Evolutionary conservation across 306 rosid species (phyloP), one percentile per base, ranked within the genome.

Genomic region (Acacia confusa): DNA sequence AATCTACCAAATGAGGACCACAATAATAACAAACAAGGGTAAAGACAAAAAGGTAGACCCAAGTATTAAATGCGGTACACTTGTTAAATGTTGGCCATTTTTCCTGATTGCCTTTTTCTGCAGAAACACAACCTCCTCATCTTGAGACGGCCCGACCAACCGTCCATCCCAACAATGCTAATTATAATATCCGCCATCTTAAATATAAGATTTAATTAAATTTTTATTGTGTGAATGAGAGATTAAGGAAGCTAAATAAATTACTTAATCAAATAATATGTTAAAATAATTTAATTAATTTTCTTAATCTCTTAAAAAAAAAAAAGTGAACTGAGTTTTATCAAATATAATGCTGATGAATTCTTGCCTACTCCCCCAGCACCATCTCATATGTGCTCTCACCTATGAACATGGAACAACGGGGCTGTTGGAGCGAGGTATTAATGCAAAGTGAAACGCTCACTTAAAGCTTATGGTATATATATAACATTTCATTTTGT

Each of bases 71-170:
- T 13, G 20, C 38, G 5, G 36, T 1, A 4, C 34, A 60, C 16
- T 9, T 9, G 32, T 24, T 24, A 1, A 58, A 11, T 58, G 32
- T 58, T 9, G 12, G 16, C 34, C 66, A 4, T 9, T 16, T 10
- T 10, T 12, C 40, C 40, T 63, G 17, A 14, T 20, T 0, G 15
- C 25, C 0, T 4, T 61, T 7, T 61, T 61, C 36, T 63, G 27
- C 17, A 13, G 34, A 32, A 30, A 65, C 4, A 9, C 38, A 0
- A 17, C 30, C n/a, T 41, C 36, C 6, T 24, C 14, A 15, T 25
- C 28, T 36, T 71, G 75, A 57, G 75, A 55, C 57, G 75, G 75
- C 40, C 75, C 40, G 75, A 71, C 55, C 34, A 44, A 70, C 57
- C 4, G 32, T 30, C 34, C 74, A 50, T 36, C 8, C 40, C 40